phyloP scores from a whole-genome alignment of 2,329 filamentous ascomycete genomes.

The Ciborinia camelliae region DNA sequence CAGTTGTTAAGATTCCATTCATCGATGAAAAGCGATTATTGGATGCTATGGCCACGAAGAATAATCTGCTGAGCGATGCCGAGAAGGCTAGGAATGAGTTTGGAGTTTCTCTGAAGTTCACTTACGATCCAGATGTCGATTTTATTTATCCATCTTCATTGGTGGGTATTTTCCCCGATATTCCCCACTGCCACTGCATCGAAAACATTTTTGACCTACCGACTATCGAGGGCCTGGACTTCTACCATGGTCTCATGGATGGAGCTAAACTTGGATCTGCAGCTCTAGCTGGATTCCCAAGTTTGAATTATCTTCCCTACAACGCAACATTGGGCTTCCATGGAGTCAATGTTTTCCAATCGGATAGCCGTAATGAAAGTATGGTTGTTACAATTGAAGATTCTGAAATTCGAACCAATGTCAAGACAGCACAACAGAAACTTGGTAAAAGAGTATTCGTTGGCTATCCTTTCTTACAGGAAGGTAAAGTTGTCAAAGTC shows the following conservation, averaged over 20 bases:
- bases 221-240: slow-evolving; percentile 83
- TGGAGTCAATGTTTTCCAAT: slow-evolving; percentile 90
- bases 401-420: slow-evolving; percentile 66
- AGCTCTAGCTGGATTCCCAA: slow-evolving; percentile 92
- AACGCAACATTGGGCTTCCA: slow-evolving; percentile 79
- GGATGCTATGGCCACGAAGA: slow-evolving; percentile 79
- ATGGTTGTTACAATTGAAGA: slow-evolving; percentile 85
- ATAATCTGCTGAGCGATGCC: slow-evolving; percentile 70
- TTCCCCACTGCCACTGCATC: slow-evolving; percentile 82
- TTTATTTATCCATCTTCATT: slow-evolving; percentile 86
- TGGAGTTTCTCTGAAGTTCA: slow-evolving; percentile 89
- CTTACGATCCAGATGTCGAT: slow-evolving; percentile 72
- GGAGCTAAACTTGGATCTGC: slow-evolving; percentile 77
- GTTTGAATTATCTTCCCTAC: slow-evolving; percentile 80
- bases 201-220: slow-evolving; percentile 97
- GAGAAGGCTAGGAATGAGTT: slow-evolving; percentile 86
- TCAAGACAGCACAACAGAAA: slow-evolving; percentile 70
- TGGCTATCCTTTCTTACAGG: slow-evolving; percentile 91
- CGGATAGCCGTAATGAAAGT: slow-evolving; percentile 94
- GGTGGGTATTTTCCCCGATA: slow-evolving; percentile 84
- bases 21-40: slow-evolving; percentile 89
- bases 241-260: slow-evolving; percentile 76
- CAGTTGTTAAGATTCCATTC: slow-evolving; percentile 97
- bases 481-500: slow-evolving; percentile 83
- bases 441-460: slow-evolving; percentile 85